Base-by-base conservation (phyloP, 108 stramenopile species). In the Fragilaria crotonensis region DNA sequence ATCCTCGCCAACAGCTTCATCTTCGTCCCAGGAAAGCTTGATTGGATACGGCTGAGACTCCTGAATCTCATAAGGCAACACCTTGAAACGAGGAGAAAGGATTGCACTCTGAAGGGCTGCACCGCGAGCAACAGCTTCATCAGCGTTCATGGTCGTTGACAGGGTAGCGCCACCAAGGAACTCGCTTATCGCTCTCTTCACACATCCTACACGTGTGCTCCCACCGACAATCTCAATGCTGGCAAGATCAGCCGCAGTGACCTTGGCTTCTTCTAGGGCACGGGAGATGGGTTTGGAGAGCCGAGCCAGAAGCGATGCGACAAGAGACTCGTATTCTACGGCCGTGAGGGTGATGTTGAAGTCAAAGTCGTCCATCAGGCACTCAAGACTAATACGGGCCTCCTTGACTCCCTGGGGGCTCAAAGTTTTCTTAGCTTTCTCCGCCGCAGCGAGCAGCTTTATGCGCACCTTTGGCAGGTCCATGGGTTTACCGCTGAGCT, bases 361-460 rank as follows among this genome's bases (percentile, higher is more conserved):
- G 73, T 99, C 98, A 57, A 74, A 63, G 53, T 99, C 95, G 53
- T 94, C 90, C 80, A 92, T 82, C 45, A 98, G 68, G 70, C 88
- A 95, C 73, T 98, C 97, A 52, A 94, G 48, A 63, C 91, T 92
- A 57, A 97, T 89, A 33, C 77, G 60, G 5, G 98, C 95, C 61
- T 96, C 94, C 64, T 80, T 86, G 19, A 99, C 98, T 27, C 98
- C 98, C 48, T 80, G 60, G 0, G 98, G 98, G 51, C 85, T 83
- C 11, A 99, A 77, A n/a, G 96, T 97, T 84, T 97, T 96, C 77
- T 98, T 98, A 28, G 96, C 96, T 78, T 94, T 93, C 73, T 99
- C 96, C 21, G 94, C 96, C 0, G 96, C 95, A 7, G 72, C 87
- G 30, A 89, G 60, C 21, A 99, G 66, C 80, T 99, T 99, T 63